These are phyloP conservation scores for Aspergillus nidulans DNA, from an alignment of 495 filamentous ascomycete species.

Conservation along the genomic window DNA sequence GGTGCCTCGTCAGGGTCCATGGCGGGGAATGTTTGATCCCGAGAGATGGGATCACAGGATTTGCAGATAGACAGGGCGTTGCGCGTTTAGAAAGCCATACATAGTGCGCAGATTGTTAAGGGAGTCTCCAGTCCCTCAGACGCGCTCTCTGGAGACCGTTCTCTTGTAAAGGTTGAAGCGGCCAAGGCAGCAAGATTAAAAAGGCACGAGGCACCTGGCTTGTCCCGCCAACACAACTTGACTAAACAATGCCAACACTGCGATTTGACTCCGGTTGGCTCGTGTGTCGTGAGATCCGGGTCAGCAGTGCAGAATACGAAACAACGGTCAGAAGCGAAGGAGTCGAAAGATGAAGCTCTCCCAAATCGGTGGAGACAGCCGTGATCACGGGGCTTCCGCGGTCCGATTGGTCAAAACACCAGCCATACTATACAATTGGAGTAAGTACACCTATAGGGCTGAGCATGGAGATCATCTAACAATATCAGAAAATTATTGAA, in stretches of 20 bases:
- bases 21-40: background rate
- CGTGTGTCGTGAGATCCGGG: background rate
- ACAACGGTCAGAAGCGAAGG: background rate
- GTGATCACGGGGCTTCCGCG: slow-evolving; percentile 15
- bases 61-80: slow-evolving; percentile 1
- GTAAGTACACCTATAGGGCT: background rate
- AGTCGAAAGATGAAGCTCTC: background rate
- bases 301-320: background rate
- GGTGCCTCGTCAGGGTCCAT: slow-evolving; percentile 44
- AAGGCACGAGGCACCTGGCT: background rate
- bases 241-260: background rate
- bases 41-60: background rate
- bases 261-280: background rate
- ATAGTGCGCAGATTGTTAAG: slow-evolving; percentile 23
- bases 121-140: slow-evolving; percentile 7
- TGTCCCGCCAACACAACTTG: background rate
- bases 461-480: background rate
- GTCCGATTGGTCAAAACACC: background rate
- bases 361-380: background rate
- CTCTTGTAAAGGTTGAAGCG: background rate
- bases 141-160: background rate
- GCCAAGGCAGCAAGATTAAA: slow-evolving; percentile 23
- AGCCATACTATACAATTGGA: background rate
- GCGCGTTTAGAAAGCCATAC: slow-evolving; percentile 16
- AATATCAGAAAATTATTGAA: too few species aligned